Base-by-base conservation (phyloP, 768 basidiomycete species). In the Dacryopinax spathularia region DNA sequence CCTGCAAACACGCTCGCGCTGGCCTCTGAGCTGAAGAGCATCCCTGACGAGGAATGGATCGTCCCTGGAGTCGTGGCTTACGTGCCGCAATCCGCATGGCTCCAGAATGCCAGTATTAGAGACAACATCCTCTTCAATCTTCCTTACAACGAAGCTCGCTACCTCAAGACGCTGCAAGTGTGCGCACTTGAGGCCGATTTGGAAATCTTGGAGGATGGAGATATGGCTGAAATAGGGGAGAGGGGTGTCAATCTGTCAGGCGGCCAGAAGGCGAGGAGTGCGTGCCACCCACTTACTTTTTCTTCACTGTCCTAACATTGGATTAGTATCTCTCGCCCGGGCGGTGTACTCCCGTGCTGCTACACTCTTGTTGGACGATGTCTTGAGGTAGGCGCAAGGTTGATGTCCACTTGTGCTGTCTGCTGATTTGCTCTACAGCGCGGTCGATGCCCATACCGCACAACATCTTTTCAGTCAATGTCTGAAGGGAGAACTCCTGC, bases 291-390 rank as follows among this genome's bases (percentile, higher is more conserved):
- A 34, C 33, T 7, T 20, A 4, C 33, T 34, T 3, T 9, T 6
- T 61, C 5, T 31, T 61, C 6, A 35, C 22, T 22, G 20, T 27
- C 18, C 48, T 56, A 29, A 56, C 18, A 15, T 27, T 10, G 2
- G 25, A 13, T 27, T 31, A 85, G 85, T 89, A 20, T 85, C 84
- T 0, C 75, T 89, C 20, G 87, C 91, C 29, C 85, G 93, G 39
- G 91, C 92, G 7, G 85, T 96, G 25, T 94, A 96, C 74, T 91
- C 89, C 64, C 81, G 91, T 5, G 91, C 91, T 1, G 88, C 87
- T 0, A 76, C 87, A 20, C 76, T 97, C 1, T 75, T 95, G 33
- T 75, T 97, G 34, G 94, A 96, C 66, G 94, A 96, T 67, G 90
- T 91, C 62, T 71, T 82, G 62, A 66, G 69, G 70, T 64, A 0